A percentile compares a stretch with the other conserved stretches of the same genome.
These are phyloP conservation scores for Komagataella populi DNA, from an alignment of 805 yeast species.

Conservation along the genomic window DNA sequence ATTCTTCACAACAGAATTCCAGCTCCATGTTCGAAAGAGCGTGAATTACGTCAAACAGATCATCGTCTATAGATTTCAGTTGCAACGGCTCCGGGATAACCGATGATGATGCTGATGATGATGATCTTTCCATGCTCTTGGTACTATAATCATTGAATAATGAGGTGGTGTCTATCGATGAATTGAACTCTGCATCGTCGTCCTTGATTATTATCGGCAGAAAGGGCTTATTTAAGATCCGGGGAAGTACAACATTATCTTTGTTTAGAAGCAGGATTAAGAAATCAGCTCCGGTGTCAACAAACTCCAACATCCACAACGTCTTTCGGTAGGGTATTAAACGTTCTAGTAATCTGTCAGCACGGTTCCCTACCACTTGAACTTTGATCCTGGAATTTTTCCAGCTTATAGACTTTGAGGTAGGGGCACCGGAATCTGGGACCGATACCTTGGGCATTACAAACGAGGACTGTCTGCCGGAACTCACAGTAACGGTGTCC, in stretches of 20 bases:
- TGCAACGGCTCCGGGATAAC: constrained; percentile 20
- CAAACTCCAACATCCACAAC: constrained; percentile 14
- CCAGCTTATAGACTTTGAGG: not conserved
- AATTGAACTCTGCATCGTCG: not conserved
- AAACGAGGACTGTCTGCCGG: constrained; percentile 14
- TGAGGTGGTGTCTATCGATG: not conserved
- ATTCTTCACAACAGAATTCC: not conserved
- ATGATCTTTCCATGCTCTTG: not conserved
- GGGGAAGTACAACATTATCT: constrained; percentile 15
- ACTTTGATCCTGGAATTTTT: constrained; percentile 7
- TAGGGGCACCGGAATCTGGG: constrained; percentile 3
- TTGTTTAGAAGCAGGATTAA: constrained; percentile 14
- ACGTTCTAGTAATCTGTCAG: constrained; percentile 9
- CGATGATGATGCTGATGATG: constrained; percentile 6
- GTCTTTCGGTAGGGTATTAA: constrained; percentile 15
- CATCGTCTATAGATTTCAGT: constrained; percentile 14
- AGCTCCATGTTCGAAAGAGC: constrained; percentile 14
- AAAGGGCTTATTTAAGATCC: constrained; percentile 14
- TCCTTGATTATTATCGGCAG: constrained; percentile 14
- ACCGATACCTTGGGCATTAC: constrained; percentile 23
- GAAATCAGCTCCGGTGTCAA: constrained; percentile 11
- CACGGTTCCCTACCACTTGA: constrained; percentile 14
- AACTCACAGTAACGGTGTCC: constrained; percentile 3
- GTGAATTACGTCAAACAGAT: constrained; percentile 17
- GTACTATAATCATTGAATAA: not conserved